Percentiles rank a stretch among this genome's conserved stretches.
Evolutionary conservation across 768 basidiomycete genomes (phyloP).

Genomic region (Hypholoma sublateritium): DNA sequence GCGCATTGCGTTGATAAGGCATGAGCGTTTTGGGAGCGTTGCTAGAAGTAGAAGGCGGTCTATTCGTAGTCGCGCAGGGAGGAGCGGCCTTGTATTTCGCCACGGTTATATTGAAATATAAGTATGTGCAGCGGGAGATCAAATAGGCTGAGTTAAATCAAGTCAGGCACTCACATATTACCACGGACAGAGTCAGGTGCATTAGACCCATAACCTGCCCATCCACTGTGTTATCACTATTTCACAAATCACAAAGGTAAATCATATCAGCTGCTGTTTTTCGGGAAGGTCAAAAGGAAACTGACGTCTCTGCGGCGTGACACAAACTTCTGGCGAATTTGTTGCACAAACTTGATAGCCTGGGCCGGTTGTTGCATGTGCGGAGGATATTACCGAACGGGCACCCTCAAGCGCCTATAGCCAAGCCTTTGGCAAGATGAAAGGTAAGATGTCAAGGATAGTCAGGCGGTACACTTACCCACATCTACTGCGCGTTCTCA

Average conservation of each 20-base stretch:
- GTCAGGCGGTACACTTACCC: constrained; percentile 1
- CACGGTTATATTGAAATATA: constrained; percentile 1
- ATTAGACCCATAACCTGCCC: neutral
- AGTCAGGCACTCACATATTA: constrained; percentile 18
- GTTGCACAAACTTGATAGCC: neutral
- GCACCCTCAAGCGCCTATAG: constrained; percentile 13
- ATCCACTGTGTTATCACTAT: constrained; percentile 1
- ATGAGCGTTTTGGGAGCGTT: neutral
- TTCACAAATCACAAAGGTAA: constrained; percentile 2
- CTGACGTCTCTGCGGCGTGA: neutral
- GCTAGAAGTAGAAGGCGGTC: neutral
- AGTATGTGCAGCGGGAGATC: neutral
- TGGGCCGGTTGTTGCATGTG: neutral
- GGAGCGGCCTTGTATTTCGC: constrained; percentile 7
- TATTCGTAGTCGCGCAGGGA: constrained; percentile 5
- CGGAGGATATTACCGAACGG: constrained; percentile 1
- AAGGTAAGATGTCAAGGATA: neutral
- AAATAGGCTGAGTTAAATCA: constrained; percentile 3
- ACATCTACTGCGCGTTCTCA: constrained; percentile 1
- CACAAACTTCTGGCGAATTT: neutral
- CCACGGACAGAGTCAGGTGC: constrained; percentile 11
- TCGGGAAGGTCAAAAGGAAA: neutral
- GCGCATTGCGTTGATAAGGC: constrained; percentile 11
- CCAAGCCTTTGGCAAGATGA: neutral
- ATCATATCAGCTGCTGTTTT: constrained; percentile 1